A percentile compares a stretch with the other conserved stretches of the same genome.
phyloP scores from a whole-genome alignment of 2,329 filamentous ascomycete species.

The Leptoxyphium fumago region DNA sequence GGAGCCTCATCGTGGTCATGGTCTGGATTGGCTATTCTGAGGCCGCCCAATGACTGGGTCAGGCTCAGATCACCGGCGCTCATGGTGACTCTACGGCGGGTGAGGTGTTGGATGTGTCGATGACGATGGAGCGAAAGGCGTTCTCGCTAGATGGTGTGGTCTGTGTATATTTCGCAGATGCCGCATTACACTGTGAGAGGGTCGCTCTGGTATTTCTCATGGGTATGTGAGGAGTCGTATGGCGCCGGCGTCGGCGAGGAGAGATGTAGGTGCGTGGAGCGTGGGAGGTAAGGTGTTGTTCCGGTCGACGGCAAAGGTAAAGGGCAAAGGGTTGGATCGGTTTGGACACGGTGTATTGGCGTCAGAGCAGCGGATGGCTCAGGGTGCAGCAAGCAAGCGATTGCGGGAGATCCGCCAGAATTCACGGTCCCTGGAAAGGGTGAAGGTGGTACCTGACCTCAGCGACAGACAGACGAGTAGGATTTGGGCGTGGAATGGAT shows the following conservation, averaged over 20 bases:
- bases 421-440: no score
- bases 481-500: no score
- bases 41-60: conserved; percentile 78
- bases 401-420: no score
- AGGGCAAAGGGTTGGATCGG: neutral
- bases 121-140: neutral
- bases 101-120: neutral
- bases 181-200: neutral
- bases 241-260: no score
- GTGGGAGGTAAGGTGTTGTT: no score
- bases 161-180: neutral
- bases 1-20: conserved; percentile 40
- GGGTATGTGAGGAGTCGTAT: neutral
- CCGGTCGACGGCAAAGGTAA: no score
- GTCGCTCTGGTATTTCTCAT: neutral
- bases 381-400: no score
- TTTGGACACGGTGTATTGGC: no score
- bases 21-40: conserved; percentile 95
- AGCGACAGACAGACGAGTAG: no score
- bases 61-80: conserved; percentile 75
- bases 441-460: no score
- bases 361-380: no score
- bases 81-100: conserved; percentile 37
- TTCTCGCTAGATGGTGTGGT: neutral
- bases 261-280: no score